phyloP scores from a whole-genome alignment of 73 alveolate genomes.

The Breviolum minutum region DNA sequence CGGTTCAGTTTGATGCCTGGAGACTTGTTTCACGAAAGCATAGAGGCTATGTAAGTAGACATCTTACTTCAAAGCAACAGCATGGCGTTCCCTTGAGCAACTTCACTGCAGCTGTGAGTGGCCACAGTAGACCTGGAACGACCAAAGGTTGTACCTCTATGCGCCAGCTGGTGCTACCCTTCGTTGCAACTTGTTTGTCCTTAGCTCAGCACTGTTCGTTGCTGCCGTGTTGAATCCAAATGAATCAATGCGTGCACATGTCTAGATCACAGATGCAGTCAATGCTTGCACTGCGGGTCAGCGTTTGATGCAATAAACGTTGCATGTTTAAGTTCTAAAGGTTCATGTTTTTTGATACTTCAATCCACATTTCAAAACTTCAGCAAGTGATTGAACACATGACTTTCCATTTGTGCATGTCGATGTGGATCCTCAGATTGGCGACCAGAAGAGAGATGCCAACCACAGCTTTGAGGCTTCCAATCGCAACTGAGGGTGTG shows the following conservation, averaged over 20 bases:
- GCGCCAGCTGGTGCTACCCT: conserved; percentile 91
- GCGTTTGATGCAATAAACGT: neutral
- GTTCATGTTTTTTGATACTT: neutral
- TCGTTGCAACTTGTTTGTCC: conserved; percentile 79
- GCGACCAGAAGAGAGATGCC: conserved; percentile 89
- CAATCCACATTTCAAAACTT: too few relatives aligned
- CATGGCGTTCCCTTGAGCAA: too few relatives aligned
- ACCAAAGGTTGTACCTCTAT: conserved; percentile 48
- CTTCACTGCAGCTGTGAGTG: too few relatives aligned
- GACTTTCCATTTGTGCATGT: neutral
- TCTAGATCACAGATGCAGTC: too few relatives aligned
- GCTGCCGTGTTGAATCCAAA: too few relatives aligned
- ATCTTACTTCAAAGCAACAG: too few relatives aligned
- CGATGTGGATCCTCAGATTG: conserved; percentile 20
- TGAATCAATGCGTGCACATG: too few relatives aligned
- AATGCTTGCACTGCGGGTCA: neutral
- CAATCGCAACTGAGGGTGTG: neutral
- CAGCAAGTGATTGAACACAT: too few relatives aligned
- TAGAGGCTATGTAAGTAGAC: too few relatives aligned
- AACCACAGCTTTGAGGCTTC: conserved; percentile 79
- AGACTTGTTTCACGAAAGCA: too few relatives aligned
- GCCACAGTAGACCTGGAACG: too few relatives aligned
- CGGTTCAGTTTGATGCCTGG: neutral
- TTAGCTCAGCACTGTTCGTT: neutral
- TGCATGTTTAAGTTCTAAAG: neutral